Conservation (phyloP, 352 stramenopile genomes). For the Phytophthora hybrid region DNA sequence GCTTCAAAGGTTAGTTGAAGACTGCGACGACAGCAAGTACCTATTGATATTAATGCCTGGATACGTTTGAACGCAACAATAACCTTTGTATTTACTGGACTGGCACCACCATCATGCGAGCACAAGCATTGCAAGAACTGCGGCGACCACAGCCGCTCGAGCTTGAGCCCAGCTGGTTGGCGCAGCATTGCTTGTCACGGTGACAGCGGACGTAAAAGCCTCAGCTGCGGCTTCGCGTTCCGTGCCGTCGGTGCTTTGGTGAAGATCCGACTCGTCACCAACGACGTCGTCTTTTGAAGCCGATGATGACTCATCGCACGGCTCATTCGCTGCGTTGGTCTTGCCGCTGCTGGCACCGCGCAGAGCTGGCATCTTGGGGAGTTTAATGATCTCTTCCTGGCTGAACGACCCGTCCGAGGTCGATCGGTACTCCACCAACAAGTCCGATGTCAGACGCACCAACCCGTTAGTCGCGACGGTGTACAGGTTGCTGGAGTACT, state of each 20-base stretch:
- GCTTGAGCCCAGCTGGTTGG: neutral
- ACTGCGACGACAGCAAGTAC: neutral
- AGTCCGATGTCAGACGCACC: conserved; percentile 47
- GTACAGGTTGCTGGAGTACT: conserved; percentile 52
- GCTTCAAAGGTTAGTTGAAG: neutral
- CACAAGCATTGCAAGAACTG: conserved; percentile 4
- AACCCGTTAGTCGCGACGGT: conserved; percentile 49
- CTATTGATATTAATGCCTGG: neutral
- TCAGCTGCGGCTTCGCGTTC: neutral
- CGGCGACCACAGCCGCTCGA: neutral
- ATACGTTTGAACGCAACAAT: neutral
- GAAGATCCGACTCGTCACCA: neutral
- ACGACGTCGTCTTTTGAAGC: conserved; percentile 1
- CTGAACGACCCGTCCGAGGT: conserved; percentile 29
- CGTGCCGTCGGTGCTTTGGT: conserved; percentile 1
- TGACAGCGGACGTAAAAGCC: conserved; percentile 10
- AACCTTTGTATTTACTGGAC: neutral
- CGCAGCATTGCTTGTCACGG: conserved; percentile 10
- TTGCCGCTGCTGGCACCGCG: neutral
- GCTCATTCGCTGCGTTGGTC: conserved; percentile 11
- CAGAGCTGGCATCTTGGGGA: conserved; percentile 22
- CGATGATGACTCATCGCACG: neutral
- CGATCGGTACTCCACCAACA: conserved; percentile 52
- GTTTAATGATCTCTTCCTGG: conserved; percentile 22
- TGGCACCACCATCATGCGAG: conserved; percentile 13